These are phyloP conservation scores for Eucalyptus erythrocorys DNA, from an alignment of 345 rosid genomes.

Conservation along the genomic window DNA sequence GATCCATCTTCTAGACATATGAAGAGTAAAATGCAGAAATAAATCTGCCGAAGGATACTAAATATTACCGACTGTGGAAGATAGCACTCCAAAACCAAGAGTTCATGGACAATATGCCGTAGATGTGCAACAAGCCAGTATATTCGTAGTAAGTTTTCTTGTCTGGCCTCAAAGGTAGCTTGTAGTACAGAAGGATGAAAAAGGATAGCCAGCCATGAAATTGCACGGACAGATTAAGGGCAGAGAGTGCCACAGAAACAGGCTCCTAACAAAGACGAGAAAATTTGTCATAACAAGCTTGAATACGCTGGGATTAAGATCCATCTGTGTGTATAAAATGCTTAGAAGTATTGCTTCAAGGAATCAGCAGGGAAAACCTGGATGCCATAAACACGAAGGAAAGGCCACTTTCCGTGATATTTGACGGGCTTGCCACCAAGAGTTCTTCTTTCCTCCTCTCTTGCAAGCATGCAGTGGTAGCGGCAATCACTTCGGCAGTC, in stretches of 20 bases:
- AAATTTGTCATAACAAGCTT: background rate
- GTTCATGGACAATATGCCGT: conserved; percentile 70
- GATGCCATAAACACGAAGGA: conserved; percentile 63
- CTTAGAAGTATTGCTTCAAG: background rate
- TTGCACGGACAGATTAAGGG: conserved; percentile 70
- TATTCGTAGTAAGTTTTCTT: conserved; percentile 66
- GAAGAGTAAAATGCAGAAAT: background rate
- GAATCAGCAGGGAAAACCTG: conserved; percentile 25
- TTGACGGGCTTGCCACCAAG: conserved; percentile 64
- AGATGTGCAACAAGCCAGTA: conserved; percentile 60
- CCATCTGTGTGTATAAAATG: background rate
- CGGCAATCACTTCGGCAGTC: conserved; percentile 34
- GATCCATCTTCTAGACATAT: background rate
- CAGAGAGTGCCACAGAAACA: conserved; percentile 75
- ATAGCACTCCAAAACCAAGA: conserved; percentile 82
- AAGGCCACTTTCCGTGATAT: conserved; percentile 89
- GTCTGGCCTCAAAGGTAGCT: conserved; percentile 51
- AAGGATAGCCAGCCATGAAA: conserved; percentile 93
- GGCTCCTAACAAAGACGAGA: conserved; percentile 47
- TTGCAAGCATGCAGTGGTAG: conserved; percentile 51
- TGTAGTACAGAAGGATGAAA: conserved; percentile 72
- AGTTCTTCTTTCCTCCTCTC: conserved; percentile 65
- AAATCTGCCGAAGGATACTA: background rate
- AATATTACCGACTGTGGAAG: conserved; percentile 63
- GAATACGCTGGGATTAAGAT: background rate